Evolutionary conservation across 805 yeast genomes (phyloP), one percentile per base, ranked within the genome.

Genomic region (Sugiyamaella americana): DNA sequence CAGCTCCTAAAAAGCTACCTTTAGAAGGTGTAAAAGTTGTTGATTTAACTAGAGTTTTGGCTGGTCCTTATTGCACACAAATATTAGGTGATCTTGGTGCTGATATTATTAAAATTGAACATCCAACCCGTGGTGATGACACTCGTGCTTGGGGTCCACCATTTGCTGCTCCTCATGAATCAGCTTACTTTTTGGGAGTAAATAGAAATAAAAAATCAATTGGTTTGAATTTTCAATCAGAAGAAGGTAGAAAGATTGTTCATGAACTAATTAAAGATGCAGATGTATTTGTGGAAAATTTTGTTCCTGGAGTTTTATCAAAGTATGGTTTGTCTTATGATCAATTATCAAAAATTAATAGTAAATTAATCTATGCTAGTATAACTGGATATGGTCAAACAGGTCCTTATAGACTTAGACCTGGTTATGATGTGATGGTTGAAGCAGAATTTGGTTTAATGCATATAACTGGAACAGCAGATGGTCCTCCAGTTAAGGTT

Each of bases 81-180:
- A 51, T 67, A 4, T 55, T 69, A 16, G 73, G 69, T 2, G 73
- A 69, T 49, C 56, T 69, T 51, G 73, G 71, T n/a, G 73, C 73
- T 22, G 71, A 68, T 18, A 64, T 69, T 10, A 55, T 68, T 40
- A 68, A 68, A 41, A 58, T 68, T 41, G 73, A 68, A 57, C 72
- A 68, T 47, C 71, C 71, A 1, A 48, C 49, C 5, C 59, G 73
- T 5, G 73, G 73, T 11, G 73, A 69, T 52, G 73, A 69, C 42
- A 68, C 73, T 1, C 58, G 72, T 29, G 64, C 67, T 3, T 68
- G 73, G 73, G 73, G 73, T 16, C 73, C 73, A 1, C 73, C 73
- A 3, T 68, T 69, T 48, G 70, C 70, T 4, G 30, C 43, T 16
- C 22, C 52, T 17, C 5, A 40, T 5, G 73, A 68, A 46, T 55